Base-by-base conservation (phyloP, 495 filamentous ascomycete genomes). In the Entonaema liquescens region DNA sequence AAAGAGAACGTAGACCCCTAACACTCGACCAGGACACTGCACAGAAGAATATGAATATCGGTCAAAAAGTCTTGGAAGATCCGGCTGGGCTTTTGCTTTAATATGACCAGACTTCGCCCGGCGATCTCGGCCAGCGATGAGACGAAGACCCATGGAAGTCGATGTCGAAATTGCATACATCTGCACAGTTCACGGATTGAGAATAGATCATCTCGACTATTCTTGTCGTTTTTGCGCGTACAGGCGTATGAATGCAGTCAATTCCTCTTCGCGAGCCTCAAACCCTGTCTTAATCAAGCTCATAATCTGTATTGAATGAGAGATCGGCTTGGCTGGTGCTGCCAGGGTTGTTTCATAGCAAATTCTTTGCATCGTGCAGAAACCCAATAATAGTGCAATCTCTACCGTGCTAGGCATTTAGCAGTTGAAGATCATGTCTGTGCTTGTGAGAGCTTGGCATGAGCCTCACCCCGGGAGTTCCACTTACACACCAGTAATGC, bases 61-160 rank as follows among this genome's bases (percentile, higher is more conserved):
- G 54, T 44, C 57, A 76, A 70, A 70, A 78, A 67, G 72, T 77
- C 79, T 78, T 79, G 65, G 67, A 70, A 70, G 71, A 67, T 70
- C 53, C n/a, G 67, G 58, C 53, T 29, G 9, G 56, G 35, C 40
- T 13, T 59, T 53, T 59, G 62, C 67, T 74, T 70, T 70, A 73
- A 73, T 74, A 74, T 63, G 71, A 55, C 54, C 70, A 60, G 59
- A 60, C 25, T 25, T 40, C 62, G 57, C 33, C 56, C 15, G 71
- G 23, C 57, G 71, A 73, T 73, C 71, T 25, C 59, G 66, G 53
- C 23, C 35, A 66, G 28, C 44, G 58, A 60, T 67, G 62, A 70
- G 67, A 74, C 52, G 62, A 64, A 59, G 35, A 74, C 52, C 67
- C 67, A 70, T 54, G 62, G 57, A 26, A 7, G 6, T 61, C 53